Conservation (phyloP, 306 rosid species). For the Potentilla sterilis region DNA sequence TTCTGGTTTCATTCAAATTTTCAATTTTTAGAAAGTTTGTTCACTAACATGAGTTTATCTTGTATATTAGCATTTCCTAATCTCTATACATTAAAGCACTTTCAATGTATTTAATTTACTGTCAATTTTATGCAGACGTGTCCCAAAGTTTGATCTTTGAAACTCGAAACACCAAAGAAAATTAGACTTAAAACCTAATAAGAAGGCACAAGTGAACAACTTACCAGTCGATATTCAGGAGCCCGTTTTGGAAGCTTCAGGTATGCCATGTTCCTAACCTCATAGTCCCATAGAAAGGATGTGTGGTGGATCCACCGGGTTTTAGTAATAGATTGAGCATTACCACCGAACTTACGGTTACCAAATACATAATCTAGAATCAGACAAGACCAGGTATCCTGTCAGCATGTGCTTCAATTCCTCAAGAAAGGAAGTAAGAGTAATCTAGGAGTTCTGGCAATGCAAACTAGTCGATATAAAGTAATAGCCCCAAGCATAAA, state of each 20-base stretch:
- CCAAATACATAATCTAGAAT: slow-evolving; percentile 83
- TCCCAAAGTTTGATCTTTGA: neutral
- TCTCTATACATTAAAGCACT: neutral
- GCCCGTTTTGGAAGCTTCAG: slow-evolving; percentile 72
- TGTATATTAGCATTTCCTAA: neutral
- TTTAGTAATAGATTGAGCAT: slow-evolving; percentile 92
- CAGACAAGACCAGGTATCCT: slow-evolving; percentile 18
- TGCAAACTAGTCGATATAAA: neutral
- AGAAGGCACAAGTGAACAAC: slow-evolving; percentile 7
- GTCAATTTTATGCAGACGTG: neutral
- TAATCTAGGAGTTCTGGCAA: neutral
- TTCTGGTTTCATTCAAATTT: neutral
- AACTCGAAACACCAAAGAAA: neutral
- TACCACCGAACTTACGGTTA: slow-evolving; percentile 83
- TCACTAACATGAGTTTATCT: neutral
- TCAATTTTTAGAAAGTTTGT: neutral
- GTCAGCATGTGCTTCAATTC: slow-evolving; percentile 21
- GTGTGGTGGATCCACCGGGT: slow-evolving; percentile 93
- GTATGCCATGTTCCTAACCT: slow-evolving; percentile 76
- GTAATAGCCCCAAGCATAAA: neutral
- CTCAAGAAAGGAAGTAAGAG: neutral
- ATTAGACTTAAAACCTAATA: neutral
- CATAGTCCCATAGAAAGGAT: slow-evolving; percentile 90
- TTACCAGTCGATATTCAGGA: slow-evolving; percentile 76
- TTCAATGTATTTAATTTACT: neutral